Base-by-base conservation (phyloP, 2,329 filamentous ascomycete genomes). In the Coniella vitis region DNA sequence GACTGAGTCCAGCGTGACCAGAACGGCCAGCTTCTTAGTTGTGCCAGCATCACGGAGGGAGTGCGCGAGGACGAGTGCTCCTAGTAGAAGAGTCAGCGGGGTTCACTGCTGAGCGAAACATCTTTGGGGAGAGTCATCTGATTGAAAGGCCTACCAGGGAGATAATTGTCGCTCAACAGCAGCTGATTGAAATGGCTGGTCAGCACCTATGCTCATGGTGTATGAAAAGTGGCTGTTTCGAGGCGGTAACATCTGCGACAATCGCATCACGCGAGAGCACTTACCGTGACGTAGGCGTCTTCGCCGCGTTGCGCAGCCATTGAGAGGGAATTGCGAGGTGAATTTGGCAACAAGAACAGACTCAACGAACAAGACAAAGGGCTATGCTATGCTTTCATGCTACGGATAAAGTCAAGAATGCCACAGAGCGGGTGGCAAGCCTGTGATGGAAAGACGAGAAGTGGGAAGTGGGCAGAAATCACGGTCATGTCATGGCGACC, bases 41-140 rank as follows among this genome's bases (percentile, higher is more conserved):
- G 90, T 88, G 49, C 88, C 88, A 60, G 83, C 85, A 83, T 98
- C 93, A 68, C 88, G 86, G 49, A 98, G 74, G 31, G 93, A 97
- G 72, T 97, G 90, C 54, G 90, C 90, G 55, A 98, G 82, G 40
- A 98, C 90, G 59, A 93, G 81, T 52, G 90, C 91, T 66, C 93
- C 91, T 95, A 58, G 34, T 56, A 41, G 3, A 55, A 19, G 20
- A 38, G 44, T 29, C 25, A 29, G 32, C 49, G 46, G 12, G 50
- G 55, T 53, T 44, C n/a, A n/a, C n/a, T 16, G 14, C 29, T 16
- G 9, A 25, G 14, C 10, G 22, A 16, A 8, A n/a, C 29, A 9
- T 12, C 21, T 19, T 29, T 31, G 21, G n/a, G n/a, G 22, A 22
- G 29, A n/a, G 7, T 41, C 13, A 4, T 13, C n/a, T n/a, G n/a